Evolutionary conservation across 1,284 basidiomycete genomes (phyloP), one percentile per base, ranked within the genome.

Genomic region (Ustilago curta): DNA sequence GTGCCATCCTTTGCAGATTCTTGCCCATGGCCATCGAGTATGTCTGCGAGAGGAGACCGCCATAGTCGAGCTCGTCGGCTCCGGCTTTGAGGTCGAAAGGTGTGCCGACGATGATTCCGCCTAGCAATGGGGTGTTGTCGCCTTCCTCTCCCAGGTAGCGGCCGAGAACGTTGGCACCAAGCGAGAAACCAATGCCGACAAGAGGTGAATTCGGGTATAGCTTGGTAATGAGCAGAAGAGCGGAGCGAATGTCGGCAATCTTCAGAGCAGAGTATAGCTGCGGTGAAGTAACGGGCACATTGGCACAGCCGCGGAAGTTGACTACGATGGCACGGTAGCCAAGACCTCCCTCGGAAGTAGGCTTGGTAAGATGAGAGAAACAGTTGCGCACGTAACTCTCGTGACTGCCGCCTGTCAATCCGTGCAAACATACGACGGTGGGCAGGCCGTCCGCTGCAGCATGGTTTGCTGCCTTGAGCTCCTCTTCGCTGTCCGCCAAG

Each of bases 131-230:
- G 67, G 91, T 92, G 9, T 87, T 81, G n/a, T 89, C 88, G 9
- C 92, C 92, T 82, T 95, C 92, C 85, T 97, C 91, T 7, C 93
- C 94, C 52, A 96, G 87, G 85, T 97, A 97, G 70, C 93, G 90
- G n/a, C 93, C 91, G 70, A 99, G 86, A 44, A 98, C 91, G 80
- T 94, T 93, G 40, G 95, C 93, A 54, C 96, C 97, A 49, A 99
- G 89, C 3, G 94, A 97, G 87, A 97, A 99, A 7, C 94, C 94
- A 29, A 97, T 86, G 12, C 93, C 96, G 35, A 95, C 87, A 42
- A 98, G 87, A 8, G 91, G 92, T 0, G 95, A 93, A 23, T 88
- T 86, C 2, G 97, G 95, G 79, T 91, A 95, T 64, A 87, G 86
- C 64, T 89, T 86, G 6, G 90, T 88, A 55, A 98, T 89, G 85